These are phyloP conservation scores for Cytospora mali DNA, from an alignment of 2,329 filamentous ascomycete species.

Conservation along the genomic window DNA sequence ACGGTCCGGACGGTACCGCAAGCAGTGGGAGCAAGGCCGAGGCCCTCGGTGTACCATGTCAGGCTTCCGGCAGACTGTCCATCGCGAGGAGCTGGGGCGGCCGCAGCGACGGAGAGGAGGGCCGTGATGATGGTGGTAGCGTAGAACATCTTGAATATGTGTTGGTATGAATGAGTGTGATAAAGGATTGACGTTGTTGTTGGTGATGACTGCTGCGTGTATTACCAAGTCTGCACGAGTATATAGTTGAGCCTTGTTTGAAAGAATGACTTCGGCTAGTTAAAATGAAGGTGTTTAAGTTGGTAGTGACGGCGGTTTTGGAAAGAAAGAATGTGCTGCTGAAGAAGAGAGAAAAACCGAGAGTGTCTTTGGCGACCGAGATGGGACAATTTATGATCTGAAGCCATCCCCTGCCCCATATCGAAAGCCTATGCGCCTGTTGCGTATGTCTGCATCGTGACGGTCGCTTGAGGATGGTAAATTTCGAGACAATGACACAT, in stretches of 20 bases:
- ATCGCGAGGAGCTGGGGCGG: conserved; percentile 12
- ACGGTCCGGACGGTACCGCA: conserved; percentile 11
- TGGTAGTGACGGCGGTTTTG: conserved; percentile 1
- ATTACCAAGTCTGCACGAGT: background rate
- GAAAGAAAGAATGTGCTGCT: conserved; percentile 3
- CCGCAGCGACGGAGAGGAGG: conserved; percentile 13
- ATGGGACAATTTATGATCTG: conserved; percentile 2
- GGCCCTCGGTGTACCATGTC: conserved; percentile 25
- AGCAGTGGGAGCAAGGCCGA: conserved; percentile 13
- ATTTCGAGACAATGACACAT: background rate
- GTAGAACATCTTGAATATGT: conserved; percentile 10
- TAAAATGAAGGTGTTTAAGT: conserved; percentile 13
- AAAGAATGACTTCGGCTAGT: conserved; percentile 18
- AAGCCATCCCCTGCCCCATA: background rate
- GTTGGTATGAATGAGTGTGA: background rate
- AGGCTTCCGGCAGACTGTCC: conserved; percentile 12
- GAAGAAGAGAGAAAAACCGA: background rate
- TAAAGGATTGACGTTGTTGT: background rate
- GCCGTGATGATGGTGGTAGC: conserved; percentile 14
- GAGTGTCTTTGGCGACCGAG: background rate
- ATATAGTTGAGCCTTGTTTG: conserved; percentile 9
- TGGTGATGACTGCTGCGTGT: conserved; percentile 3
- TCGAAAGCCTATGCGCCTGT: background rate
- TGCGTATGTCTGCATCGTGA: background rate
- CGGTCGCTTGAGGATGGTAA: background rate